Base-by-base conservation (phyloP, 495 filamentous ascomycete species). In the Monascus purpureus region DNA sequence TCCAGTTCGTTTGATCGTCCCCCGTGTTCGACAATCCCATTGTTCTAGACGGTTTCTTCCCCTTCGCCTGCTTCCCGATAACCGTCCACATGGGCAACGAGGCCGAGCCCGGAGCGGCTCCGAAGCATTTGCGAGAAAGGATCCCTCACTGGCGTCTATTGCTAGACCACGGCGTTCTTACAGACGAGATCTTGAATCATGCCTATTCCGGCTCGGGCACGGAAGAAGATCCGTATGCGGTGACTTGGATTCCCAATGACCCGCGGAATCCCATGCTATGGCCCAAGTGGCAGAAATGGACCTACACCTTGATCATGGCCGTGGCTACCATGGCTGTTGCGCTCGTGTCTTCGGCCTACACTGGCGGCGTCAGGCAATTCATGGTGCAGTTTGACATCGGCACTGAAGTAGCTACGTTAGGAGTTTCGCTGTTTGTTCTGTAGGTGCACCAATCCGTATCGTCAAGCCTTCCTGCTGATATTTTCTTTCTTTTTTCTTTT, bases 311-410 rank as follows among this genome's bases (percentile, higher is more conserved):
- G 11, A 42, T 72, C 19, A 66, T 73, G 28, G 73, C 77, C 4
- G 36, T 77, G n/a, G 65, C 74, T n/a, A 77, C 75, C 0, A 59
- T 84, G 16, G 68, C 67, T n/a, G 76, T 83, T 8, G 62, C 80
- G 4, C 73, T 86, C 26, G 70, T 71, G 17, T 80, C 75, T 6
- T 80, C 77, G 1, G 78, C 77, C 6, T 84, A 76, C 38, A 50
- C 75, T 12, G 77, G 78, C 9, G 72, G 75, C 28, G 53, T 78
- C n/a, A 46, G 53, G 7, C 47, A 57, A 29, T 42, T 75, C 4
- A 43, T 63, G 7, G 39, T 43, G 6, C 34, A 65, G 28, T 73
- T 72, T 36, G 13, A 44, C 27, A 56, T 72, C 3, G 50, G 57
- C 32, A 32, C 24, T 1, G 61, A 71, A 40, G 59, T 68, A 0